Conservation (phyloP, 108 stramenopile genomes). For the Cyclostephanos tholiformis region DNA sequence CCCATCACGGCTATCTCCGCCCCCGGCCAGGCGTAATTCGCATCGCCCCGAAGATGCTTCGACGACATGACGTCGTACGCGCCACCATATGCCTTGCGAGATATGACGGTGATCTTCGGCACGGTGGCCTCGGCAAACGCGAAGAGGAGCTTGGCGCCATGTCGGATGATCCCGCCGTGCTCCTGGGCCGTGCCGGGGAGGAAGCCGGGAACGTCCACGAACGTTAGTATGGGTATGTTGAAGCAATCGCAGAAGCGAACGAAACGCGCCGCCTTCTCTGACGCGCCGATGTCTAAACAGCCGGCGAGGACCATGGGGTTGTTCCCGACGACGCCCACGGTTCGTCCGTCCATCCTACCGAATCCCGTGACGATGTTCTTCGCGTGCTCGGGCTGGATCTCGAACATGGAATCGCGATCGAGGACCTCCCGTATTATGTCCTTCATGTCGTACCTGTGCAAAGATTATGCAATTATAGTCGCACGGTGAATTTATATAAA, state of each 20-base stretch:
- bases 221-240: constrained; percentile 98
- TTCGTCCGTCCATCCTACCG: constrained; percentile 92
- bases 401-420: constrained; percentile 93
- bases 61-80: constrained; percentile 99
- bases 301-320: constrained; percentile 97
- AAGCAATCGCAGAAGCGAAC: constrained; percentile 98
- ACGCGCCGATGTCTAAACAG: constrained; percentile 96
- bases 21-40: constrained; percentile 98
- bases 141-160: constrained; percentile 98
- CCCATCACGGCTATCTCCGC: constrained; percentile 99
- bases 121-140: constrained; percentile 99
- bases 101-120: constrained; percentile 98
- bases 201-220: constrained; percentile 99
- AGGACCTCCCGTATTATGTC: constrained; percentile 88
- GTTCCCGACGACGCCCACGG: constrained; percentile 98
- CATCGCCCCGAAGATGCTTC: constrained; percentile 97
- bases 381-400: constrained; percentile 96
- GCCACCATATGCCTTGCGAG: constrained; percentile 99
- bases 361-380: constrained; percentile 97
- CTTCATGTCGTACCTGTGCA: constrained; percentile 95
- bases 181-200: constrained; percentile 95
- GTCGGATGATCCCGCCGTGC: constrained; percentile 94
- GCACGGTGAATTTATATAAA: no score
- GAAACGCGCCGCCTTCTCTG: constrained; percentile 97
- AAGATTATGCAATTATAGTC: no score